Conservation (phyloP, 768 basidiomycete species). For the Calvatia gigantea region DNA sequence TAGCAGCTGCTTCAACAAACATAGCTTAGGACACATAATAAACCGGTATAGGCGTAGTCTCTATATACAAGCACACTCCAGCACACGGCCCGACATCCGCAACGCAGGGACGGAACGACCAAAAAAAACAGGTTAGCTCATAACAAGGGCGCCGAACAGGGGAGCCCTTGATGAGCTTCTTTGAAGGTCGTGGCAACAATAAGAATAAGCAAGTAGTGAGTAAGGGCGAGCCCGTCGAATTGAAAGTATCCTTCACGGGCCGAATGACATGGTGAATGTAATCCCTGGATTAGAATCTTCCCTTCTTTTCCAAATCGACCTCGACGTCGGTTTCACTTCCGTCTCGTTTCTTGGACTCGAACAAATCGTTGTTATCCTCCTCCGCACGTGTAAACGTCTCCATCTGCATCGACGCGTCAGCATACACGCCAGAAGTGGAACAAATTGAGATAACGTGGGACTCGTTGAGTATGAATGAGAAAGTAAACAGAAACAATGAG, state of each 20-base stretch:
- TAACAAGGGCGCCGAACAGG: background rate
- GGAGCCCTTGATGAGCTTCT: background rate
- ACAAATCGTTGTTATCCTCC: constrained; percentile 20
- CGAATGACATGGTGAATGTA: background rate
- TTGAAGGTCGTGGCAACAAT: background rate
- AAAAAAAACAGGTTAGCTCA: background rate
- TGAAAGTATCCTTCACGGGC: background rate
- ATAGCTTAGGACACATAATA: background rate
- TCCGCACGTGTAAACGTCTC: constrained; percentile 44
- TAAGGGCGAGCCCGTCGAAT: background rate
- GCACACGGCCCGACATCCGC: background rate
- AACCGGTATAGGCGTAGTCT: background rate
- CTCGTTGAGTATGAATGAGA: no score
- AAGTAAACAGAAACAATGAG: background rate
- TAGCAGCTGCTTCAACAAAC: background rate
- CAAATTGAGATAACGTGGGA: background rate
- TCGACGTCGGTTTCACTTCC: constrained; percentile 31
- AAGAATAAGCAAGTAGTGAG: background rate
- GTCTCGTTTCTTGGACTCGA: constrained; percentile 16
- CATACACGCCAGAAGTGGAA: background rate
- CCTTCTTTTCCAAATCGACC: constrained; percentile 22
- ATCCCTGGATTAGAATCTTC: background rate
- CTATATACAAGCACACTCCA: background rate
- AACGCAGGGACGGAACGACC: background rate
- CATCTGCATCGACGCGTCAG: constrained; percentile 31